Conservation (phyloP, 371 early-diverging fungal genomes). For the Haplosporangium sp. region DNA sequence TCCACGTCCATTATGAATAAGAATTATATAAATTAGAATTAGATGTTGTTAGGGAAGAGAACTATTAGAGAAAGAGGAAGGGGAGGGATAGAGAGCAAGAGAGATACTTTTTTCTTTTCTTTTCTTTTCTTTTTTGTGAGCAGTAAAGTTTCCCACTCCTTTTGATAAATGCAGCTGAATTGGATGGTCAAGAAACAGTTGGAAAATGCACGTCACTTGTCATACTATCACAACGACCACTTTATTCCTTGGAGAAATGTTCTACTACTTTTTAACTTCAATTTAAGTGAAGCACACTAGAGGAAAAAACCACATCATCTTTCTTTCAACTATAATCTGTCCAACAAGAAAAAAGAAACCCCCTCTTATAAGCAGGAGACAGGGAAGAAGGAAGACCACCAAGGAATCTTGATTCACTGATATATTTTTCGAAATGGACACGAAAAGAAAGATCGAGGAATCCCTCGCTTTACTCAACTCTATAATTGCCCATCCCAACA, state of each 20-base stretch:
- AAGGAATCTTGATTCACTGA: too few relatives aligned
- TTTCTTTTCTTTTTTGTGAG: neutral
- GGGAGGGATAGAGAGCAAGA: neutral
- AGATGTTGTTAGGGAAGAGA: too few relatives aligned
- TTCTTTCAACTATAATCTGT: too few relatives aligned
- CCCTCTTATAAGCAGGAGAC: too few relatives aligned
- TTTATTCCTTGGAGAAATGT: too few relatives aligned
- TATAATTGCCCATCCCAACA: slow-evolving; percentile 38
- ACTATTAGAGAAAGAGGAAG: neutral
- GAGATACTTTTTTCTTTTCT: neutral
- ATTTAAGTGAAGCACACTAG: neutral
- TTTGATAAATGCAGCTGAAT: neutral
- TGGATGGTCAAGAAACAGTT: neutral
- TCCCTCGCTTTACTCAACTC: slow-evolving; percentile 53
- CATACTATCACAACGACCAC: too few relatives aligned
- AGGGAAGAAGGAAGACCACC: too few relatives aligned
- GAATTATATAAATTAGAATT: too few relatives aligned
- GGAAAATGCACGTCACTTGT: neutral
- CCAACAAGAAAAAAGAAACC: too few relatives aligned
- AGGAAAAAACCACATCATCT: neutral
- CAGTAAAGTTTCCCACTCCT: neutral
- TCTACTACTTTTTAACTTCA: too few relatives aligned
- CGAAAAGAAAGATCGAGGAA: slow-evolving; percentile 50
- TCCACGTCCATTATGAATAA: slow-evolving; percentile 25
- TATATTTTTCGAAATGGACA: slow-evolving; percentile 8